Evolutionary conservation across 768 basidiomycete genomes (phyloP), one percentile per base, ranked within the genome.

Genomic region (Chalciporus chontae): DNA sequence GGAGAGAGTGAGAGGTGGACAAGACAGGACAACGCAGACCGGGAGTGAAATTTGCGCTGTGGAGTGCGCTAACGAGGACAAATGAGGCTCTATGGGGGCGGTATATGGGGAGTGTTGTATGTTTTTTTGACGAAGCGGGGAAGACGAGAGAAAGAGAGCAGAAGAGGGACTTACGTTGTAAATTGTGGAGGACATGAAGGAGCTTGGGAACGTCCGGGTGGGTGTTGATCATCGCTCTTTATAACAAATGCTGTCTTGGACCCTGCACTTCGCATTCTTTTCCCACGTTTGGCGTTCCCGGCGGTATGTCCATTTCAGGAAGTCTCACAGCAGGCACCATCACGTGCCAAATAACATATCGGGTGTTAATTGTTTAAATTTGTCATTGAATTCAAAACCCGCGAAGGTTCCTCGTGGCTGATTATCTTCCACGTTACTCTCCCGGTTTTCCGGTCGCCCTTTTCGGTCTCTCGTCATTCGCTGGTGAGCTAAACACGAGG

Each of bases 201-300:
- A 44, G 23, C 63, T 69, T 69, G 69, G 68, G 66, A 68, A 69
- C 61, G 66, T 58, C 66, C 55, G 61, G 62, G 55, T 66, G 64
- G 65, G 59, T 64, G 66, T 69, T 68, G 66, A 68, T 68, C 66
- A 69, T 69, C 66, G 68, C 66, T 61, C 66, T 68, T 68, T 68
- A 68, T 68, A 69, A 68, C 56, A 59, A 64, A 62, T 58, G 55
- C 59, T 68, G 62, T 46, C 31, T 68, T 59, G 64, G 66, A 57
- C 66, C 68, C 66, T 68, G 64, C 66, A 53, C 56, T 15, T 60
- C 43, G 45, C 52, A 56, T 64, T 64, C 56, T 60, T 65, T 67
- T 68, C 66, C 57, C 66, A 68, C 66, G 68, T 57, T 57, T 64
- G 66, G 52, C 64, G 54, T 59, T 69, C 52, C 66, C 66, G 66